Evolutionary conservation across 2,329 filamentous ascomycete species (phyloP).

Genomic region (Mycosphaerella sp.): DNA sequence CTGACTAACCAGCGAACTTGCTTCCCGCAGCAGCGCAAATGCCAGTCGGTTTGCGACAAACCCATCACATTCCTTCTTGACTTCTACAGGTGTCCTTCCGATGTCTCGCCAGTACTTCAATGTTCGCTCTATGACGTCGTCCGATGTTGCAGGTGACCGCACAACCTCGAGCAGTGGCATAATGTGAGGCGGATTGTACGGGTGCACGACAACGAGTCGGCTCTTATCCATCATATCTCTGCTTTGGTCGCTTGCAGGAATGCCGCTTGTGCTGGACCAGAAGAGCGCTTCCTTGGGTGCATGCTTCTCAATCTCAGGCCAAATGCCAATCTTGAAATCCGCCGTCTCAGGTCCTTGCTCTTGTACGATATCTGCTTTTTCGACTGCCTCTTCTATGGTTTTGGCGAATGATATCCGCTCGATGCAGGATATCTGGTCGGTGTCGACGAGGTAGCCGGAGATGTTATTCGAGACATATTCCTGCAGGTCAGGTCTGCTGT

Average conservation of each 20-base stretch:
- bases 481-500: constrained; percentile 45
- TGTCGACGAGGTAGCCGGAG: constrained; percentile 38
- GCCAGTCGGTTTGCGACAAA: constrained; percentile 55
- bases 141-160: constrained; percentile 41
- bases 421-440: constrained; percentile 24
- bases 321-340: constrained; percentile 47
- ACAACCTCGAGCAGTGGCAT: constrained; percentile 57
- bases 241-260: constrained; percentile 48
- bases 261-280: constrained; percentile 55
- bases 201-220: constrained; percentile 53
- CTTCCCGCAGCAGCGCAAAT: constrained; percentile 52
- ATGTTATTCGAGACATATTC: constrained; percentile 41
- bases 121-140: constrained; percentile 37
- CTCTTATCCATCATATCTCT: constrained; percentile 38
- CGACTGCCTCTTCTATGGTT: constrained; percentile 40
- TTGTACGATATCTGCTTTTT: constrained; percentile 48
- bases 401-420: constrained; percentile 35
- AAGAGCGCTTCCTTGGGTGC: constrained; percentile 44
- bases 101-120: constrained; percentile 42
- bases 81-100: constrained; percentile 43
- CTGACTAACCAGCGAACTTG: constrained; percentile 48
- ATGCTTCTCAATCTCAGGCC: constrained; percentile 46
- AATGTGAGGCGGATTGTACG: constrained; percentile 56
- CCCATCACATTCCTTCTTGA: constrained; percentile 48
- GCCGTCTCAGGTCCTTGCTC: constrained; percentile 54